These are phyloP conservation scores for Cryptococcus wingfieldii DNA, from an alignment of 1,284 basidiomycete genomes.

Conservation along the genomic window DNA sequence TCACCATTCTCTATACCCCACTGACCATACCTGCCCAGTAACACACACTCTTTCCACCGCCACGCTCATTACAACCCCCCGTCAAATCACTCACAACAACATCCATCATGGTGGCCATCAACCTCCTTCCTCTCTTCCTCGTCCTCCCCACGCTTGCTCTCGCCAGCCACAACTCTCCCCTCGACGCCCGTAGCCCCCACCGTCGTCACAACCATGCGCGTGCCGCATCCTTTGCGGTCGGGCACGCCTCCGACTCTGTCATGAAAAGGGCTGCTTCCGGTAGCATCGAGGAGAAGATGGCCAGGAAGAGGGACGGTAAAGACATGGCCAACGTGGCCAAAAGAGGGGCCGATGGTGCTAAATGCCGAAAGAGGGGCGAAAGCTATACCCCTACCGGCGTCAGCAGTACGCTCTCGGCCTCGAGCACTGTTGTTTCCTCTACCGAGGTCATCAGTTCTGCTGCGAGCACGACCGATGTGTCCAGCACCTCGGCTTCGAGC, in stretches of 20 bases:
- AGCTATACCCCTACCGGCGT: slow-evolving; percentile 2
- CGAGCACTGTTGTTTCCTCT: background rate
- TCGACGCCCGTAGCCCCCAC: slow-evolving; percentile 9
- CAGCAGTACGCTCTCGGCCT: background rate
- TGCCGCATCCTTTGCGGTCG: slow-evolving; percentile 4
- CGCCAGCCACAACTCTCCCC: slow-evolving; percentile 9
- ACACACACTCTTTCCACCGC: no score
- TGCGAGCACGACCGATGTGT: slow-evolving; percentile 10
- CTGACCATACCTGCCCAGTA: no score
- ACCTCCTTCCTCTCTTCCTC: slow-evolving; percentile 13
- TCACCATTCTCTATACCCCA: no score
- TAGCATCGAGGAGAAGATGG: slow-evolving; percentile 17
- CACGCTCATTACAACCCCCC: no score
- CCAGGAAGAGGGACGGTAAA: slow-evolving; percentile 1
- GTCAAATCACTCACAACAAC: background rate
- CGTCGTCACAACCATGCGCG: slow-evolving; percentile 10
- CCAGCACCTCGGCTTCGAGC: slow-evolving; percentile 4
- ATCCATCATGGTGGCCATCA: slow-evolving; percentile 7
- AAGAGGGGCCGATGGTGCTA: slow-evolving; percentile 8
- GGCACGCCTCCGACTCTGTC: background rate
- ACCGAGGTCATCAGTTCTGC: background rate
- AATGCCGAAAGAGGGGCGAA: slow-evolving; percentile 6
- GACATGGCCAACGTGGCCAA: slow-evolving; percentile 10
- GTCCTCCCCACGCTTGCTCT: slow-evolving; percentile 13
- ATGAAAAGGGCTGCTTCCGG: background rate